phyloP scores from a whole-genome alignment of 306 rosid species.

The Quillaja saponaria region DNA sequence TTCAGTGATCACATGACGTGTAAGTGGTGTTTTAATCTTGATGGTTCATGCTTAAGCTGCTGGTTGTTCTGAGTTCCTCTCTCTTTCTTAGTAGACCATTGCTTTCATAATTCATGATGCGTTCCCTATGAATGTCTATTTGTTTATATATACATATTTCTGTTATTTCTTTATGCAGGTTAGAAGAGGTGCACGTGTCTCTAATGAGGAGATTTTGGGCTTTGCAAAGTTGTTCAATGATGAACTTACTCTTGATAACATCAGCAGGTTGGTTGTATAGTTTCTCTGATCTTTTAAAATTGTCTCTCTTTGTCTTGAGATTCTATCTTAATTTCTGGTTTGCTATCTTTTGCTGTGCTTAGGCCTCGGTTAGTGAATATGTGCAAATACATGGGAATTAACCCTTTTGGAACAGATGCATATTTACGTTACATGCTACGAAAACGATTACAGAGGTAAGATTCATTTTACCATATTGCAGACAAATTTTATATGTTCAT shows the following conservation, averaged over 20 bases:
- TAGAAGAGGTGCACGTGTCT: slow-evolving; percentile 74
- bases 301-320: slow-evolving; percentile 23
- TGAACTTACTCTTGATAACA: slow-evolving; percentile 94
- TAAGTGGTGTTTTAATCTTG: too few relatives aligned
- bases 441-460: slow-evolving; percentile 68
- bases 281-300: slow-evolving; percentile 19
- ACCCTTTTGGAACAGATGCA: slow-evolving; percentile 86
- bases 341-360: slow-evolving; percentile 31
- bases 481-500: background rate
- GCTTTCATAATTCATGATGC: slow-evolving; percentile 17
- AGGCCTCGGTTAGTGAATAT: slow-evolving; percentile 96
- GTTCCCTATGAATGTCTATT: background rate
- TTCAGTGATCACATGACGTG: too few relatives aligned
- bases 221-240: slow-evolving; percentile 95
- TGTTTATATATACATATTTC: background rate
- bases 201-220: slow-evolving; percentile 89
- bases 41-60: background rate
- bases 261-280: slow-evolving; percentile 69
- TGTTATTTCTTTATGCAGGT: slow-evolving; percentile 53
- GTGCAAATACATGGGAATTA: slow-evolving; percentile 98
- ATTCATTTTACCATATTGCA: slow-evolving; percentile 23
- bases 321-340: slow-evolving; percentile 26
- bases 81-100: background rate
- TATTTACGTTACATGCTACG: slow-evolving; percentile 92
- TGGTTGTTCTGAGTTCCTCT: background rate